Evolutionary conservation across 2,329 filamentous ascomycete species (phyloP).

Genomic region (Leptographium radiaticola): DNA sequence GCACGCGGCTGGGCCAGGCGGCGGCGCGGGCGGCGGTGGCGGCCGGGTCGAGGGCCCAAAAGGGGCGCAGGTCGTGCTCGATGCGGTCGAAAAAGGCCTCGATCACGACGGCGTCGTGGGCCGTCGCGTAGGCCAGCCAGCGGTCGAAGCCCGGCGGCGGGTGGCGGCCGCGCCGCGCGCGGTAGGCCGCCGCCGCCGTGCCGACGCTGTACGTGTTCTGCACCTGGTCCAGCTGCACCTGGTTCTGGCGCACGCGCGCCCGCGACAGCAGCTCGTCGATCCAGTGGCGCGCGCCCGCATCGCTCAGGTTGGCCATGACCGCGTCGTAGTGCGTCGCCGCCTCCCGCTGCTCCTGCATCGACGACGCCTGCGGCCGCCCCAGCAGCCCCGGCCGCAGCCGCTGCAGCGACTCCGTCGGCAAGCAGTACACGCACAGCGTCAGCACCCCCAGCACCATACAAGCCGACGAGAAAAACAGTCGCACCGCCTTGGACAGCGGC

Average conservation of each 20-base stretch:
- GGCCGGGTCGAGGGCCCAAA: constrained; percentile 37
- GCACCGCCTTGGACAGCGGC: no score
- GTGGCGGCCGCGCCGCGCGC: constrained; percentile 31
- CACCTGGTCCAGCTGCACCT: constrained; percentile 22
- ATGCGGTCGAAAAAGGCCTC: constrained; percentile 41
- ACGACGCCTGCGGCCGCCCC: not conserved
- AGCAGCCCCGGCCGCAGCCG: not conserved
- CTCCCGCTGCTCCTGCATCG: not conserved
- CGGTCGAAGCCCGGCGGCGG: constrained; percentile 35
- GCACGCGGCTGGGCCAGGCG: constrained; percentile 32
- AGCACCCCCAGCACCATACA: no score
- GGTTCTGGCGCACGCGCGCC: constrained; percentile 25
- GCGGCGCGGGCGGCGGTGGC: constrained; percentile 21
- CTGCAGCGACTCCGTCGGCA: no score
- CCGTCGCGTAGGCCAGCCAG: constrained; percentile 31
- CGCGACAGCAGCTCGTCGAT: constrained; percentile 30
- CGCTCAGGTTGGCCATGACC: not conserved
- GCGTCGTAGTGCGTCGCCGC: not conserved
- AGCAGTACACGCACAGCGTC: no score
- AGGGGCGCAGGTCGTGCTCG: constrained; percentile 37
- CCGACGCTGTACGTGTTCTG: constrained; percentile 29
- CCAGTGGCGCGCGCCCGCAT: constrained; percentile 20
- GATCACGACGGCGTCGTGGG: constrained; percentile 28
- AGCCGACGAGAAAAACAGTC: no score
- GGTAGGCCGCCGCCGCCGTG: constrained; percentile 32